phyloP scores from a whole-genome alignment of 495 filamentous ascomycete genomes.

The Massariosphaeria phaeospora region DNA sequence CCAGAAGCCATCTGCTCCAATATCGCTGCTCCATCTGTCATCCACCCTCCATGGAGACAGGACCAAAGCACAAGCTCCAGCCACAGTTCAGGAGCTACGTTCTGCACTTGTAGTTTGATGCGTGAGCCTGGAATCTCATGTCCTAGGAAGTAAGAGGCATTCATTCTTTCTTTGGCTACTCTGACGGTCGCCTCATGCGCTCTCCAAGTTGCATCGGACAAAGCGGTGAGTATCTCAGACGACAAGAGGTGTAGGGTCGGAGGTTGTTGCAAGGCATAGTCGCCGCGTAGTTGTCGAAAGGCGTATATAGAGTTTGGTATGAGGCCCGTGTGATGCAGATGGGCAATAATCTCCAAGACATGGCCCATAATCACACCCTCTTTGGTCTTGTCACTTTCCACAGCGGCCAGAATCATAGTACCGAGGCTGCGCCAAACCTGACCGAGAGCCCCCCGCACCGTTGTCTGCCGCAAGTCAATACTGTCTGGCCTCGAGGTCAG shows the following conservation, averaged over 20 bases:
- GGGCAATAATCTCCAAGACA: constrained; percentile 56
- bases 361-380: constrained; percentile 9
- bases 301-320: constrained; percentile 58
- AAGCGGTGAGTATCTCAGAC: constrained; percentile 53
- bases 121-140: constrained; percentile 50
- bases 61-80: constrained; percentile 63
- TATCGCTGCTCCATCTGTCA: constrained; percentile 50
- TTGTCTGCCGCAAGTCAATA: background rate
- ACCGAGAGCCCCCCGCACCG: constrained; percentile 35
- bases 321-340: constrained; percentile 54
- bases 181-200: constrained; percentile 48
- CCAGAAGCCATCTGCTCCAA: constrained; percentile 41
- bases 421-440: constrained; percentile 52
- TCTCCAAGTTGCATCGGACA: constrained; percentile 60
- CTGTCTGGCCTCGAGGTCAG: constrained; percentile 21
- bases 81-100: constrained; percentile 58
- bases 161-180: constrained; percentile 44
- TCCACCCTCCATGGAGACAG: constrained; percentile 59
- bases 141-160: constrained; percentile 38
- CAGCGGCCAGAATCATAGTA: constrained; percentile 51
- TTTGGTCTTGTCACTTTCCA: constrained; percentile 45
- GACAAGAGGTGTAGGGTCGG: constrained; percentile 56
- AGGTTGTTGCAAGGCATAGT: constrained; percentile 48
- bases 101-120: constrained; percentile 49
- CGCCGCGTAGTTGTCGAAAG: constrained; percentile 38